phyloP scores from a whole-genome alignment of 768 basidiomycete genomes.

The Termitomyces sp. region DNA sequence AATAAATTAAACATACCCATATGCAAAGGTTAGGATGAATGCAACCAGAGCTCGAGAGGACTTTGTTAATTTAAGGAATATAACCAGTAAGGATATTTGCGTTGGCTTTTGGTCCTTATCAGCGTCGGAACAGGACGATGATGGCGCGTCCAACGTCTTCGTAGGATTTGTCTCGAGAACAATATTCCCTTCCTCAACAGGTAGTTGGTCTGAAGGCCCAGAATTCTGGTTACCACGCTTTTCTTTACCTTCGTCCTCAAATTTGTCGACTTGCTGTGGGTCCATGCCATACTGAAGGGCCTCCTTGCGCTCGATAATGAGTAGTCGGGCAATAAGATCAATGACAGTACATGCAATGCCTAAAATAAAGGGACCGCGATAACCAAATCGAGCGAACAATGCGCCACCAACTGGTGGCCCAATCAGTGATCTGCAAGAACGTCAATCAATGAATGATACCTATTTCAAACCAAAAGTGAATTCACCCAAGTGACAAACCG shows the following conservation, averaged over 20 bases:
- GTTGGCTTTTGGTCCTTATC: slow-evolving; percentile 5
- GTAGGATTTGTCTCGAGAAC: background rate
- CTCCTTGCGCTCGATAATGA: slow-evolving; percentile 55
- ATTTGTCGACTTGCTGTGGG: slow-evolving; percentile 24
- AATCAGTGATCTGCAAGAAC: slow-evolving; percentile 40
- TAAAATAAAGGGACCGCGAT: slow-evolving; percentile 59
- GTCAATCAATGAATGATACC: slow-evolving; percentile 7
- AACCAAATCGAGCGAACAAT: slow-evolving; percentile 55
- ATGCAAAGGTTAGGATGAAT: slow-evolving; percentile 44
- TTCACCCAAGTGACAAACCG: slow-evolving; percentile 54
- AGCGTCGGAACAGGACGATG: background rate
- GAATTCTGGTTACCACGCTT: background rate
- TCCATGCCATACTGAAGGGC: slow-evolving; percentile 49
- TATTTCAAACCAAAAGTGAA: background rate
- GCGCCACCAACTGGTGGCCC: slow-evolving; percentile 60
- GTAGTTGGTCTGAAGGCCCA: background rate
- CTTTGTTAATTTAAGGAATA: slow-evolving; percentile 39
- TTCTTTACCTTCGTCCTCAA: background rate
- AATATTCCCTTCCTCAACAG: background rate
- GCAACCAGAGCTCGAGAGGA: slow-evolving; percentile 51
- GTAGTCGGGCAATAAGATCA: slow-evolving; percentile 53
- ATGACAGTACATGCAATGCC: slow-evolving; percentile 42
- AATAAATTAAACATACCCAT: slow-evolving; percentile 42
- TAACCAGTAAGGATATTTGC: slow-evolving; percentile 36
- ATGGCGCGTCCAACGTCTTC: background rate